Percentiles rank a stretch among this genome's conserved stretches.
Conservation (phyloP, 2,329 filamentous ascomycete genomes). For the Hypoxylon sp. region DNA sequence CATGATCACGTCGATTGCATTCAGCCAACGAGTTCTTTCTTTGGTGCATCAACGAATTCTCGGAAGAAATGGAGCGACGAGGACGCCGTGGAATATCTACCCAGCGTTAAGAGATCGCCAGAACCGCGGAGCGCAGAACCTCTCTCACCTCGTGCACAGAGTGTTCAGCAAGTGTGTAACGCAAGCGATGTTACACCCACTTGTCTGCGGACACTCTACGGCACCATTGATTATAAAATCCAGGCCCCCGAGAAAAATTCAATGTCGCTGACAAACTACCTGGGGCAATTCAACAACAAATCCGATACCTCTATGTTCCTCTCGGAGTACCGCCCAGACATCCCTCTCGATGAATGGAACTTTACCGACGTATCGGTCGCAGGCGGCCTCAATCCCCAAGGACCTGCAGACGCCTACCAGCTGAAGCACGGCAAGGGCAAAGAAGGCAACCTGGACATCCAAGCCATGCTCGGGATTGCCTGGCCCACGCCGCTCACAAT, state of each 20-base stretch:
- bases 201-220: slow-evolving; percentile 6
- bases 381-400: background rate
- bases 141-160: background rate
- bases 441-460: slow-evolving; percentile 41
- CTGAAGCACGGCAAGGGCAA: slow-evolving; percentile 1
- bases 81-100: slow-evolving; percentile 1
- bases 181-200: background rate
- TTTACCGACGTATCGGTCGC: slow-evolving; percentile 12
- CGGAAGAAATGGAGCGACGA: background rate
- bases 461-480: slow-evolving; percentile 37
- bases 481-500: slow-evolving; percentile 29
- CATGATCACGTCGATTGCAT: slow-evolving; percentile 10
- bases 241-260: slow-evolving; percentile 6
- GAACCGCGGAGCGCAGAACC: background rate
- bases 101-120: background rate
- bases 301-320: slow-evolving; percentile 12
- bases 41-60: background rate
- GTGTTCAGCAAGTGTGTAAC: background rate
- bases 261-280: slow-evolving; percentile 4
- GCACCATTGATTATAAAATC: slow-evolving; percentile 7
- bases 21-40: slow-evolving; percentile 6
- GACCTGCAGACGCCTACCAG: slow-evolving; percentile 4
- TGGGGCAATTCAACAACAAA: slow-evolving; percentile 16
- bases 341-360: background rate
- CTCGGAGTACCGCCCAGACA: background rate